Percentiles rank a stretch among this genome's conserved stretches.
Evolutionary conservation across 768 basidiomycete species (phyloP).

Genomic region (Leccinum subgranulosum): DNA sequence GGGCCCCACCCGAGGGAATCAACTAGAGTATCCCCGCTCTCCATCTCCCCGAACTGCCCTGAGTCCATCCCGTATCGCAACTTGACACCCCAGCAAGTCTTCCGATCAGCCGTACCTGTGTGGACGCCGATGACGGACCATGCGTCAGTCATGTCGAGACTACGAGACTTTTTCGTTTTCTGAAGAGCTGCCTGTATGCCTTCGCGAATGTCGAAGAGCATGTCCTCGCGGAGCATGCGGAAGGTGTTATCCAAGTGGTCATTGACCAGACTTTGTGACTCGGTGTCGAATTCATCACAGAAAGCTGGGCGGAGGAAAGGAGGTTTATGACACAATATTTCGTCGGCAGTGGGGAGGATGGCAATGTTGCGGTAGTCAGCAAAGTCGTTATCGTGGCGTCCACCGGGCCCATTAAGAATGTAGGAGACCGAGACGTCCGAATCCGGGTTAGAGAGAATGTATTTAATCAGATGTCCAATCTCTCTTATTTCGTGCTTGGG

Average conservation of each 20-base stretch:
- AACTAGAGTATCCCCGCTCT: conserved; percentile 30
- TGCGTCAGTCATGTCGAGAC: conserved; percentile 30
- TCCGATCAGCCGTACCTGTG: conserved; percentile 19
- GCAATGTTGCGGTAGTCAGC: conserved; percentile 52
- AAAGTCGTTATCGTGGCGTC: conserved; percentile 69
- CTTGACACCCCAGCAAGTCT: conserved; percentile 41
- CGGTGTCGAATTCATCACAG: conserved; percentile 4
- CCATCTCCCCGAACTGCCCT: conserved; percentile 29
- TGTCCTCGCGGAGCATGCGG: conserved; percentile 61
- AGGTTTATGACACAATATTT: conserved; percentile 42
- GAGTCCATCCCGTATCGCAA: conserved; percentile 36
- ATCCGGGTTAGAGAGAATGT: conserved; percentile 29
- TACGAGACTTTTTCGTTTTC: conserved; percentile 36
- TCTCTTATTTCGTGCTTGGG: conserved; percentile 26
- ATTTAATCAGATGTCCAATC: conserved; percentile 39
- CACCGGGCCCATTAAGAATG: conserved; percentile 43
- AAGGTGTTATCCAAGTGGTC: conserved; percentile 63
- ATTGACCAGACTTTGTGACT: conserved; percentile 33
- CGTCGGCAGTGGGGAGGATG: conserved; percentile 61
- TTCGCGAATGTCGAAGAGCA: conserved; percentile 55
- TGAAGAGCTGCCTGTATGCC: conserved; percentile 42
- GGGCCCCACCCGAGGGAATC: conserved; percentile 33
- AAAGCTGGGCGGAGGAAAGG: conserved; percentile 49
- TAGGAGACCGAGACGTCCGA: conserved; percentile 10
- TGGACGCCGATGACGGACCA: conserved; percentile 38